phyloP scores from a whole-genome alignment of 441 rosid genomes.

The Bocquillonia castaneifolia region DNA sequence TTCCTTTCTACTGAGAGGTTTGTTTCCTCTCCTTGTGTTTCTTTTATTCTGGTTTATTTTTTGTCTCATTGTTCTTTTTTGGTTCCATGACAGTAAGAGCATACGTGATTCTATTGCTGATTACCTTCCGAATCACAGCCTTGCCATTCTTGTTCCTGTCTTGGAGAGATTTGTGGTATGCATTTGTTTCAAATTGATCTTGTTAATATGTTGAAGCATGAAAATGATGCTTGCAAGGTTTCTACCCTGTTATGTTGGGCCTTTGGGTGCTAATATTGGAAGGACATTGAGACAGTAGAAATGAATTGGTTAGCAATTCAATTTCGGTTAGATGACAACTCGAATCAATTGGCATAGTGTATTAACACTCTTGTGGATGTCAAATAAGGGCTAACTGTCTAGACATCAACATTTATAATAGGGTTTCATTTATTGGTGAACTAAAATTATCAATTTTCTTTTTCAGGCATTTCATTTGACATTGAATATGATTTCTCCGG shows the following conservation, averaged over 20 bases:
- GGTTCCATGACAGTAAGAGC: slow-evolving; percentile 51
- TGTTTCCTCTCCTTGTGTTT: background rate
- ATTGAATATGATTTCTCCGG: slow-evolving; percentile 87
- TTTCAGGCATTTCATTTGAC: slow-evolving; percentile 83
- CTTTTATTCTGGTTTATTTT: background rate
- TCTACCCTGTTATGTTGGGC: background rate
- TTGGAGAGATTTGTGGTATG: slow-evolving; percentile 99
- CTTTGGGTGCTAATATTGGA: background rate
- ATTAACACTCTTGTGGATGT: background rate
- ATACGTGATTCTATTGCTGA: slow-evolving; percentile 72
- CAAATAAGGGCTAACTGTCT: background rate
- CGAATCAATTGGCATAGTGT: background rate
- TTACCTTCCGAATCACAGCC: slow-evolving; percentile 67
- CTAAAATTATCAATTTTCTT: background rate
- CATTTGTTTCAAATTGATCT: slow-evolving; percentile 3
- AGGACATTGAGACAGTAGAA: background rate
- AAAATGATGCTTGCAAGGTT: background rate
- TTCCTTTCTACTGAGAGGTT: slow-evolving; percentile 98
- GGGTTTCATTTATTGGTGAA: background rate
- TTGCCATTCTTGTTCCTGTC: slow-evolving; percentile 78
- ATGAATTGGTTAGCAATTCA: background rate
- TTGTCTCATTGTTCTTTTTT: slow-evolving; percentile 10
- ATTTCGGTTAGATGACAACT: background rate
- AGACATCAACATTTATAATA: too few relatives aligned
- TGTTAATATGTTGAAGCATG: background rate